Evolutionary conservation across 495 filamentous ascomycete species (phyloP).

Genomic region (Patellaria atrata): DNA sequence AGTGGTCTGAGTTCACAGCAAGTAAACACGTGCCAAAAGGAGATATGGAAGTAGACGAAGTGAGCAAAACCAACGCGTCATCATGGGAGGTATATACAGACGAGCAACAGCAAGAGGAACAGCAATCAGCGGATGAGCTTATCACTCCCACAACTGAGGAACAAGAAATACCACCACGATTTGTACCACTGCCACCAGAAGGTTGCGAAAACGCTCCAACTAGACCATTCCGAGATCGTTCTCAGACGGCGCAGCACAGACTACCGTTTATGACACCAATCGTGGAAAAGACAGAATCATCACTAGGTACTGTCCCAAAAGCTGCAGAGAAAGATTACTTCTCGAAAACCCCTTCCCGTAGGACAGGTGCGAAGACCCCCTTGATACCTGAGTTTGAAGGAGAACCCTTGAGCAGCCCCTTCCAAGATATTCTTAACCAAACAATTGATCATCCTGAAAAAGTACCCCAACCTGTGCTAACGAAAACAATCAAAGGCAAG

Average conservation of each 20-base stretch:
- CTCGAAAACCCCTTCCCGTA: conserved; percentile 61
- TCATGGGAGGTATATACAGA: not conserved
- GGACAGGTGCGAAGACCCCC: conserved; percentile 29
- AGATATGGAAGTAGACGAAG: conserved; percentile 22
- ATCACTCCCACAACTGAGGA: conserved; percentile 31
- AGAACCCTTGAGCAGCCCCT: conserved; percentile 52
- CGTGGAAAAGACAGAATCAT: conserved; percentile 84
- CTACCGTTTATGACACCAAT: conserved; percentile 98
- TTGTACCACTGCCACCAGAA: conserved; percentile 62
- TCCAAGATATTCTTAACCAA: conserved; percentile 44
- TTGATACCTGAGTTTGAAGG: conserved; percentile 34
- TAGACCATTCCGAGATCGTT: conserved; percentile 60
- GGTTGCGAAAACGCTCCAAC: conserved; percentile 66
- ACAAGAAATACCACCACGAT: conserved; percentile 31
- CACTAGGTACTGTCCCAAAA: conserved; percentile 48
- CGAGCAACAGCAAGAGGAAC: conserved; percentile 5
- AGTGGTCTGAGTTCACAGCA: conserved; percentile 76
- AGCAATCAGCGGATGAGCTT: conserved; percentile 11
- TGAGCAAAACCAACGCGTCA: conserved; percentile 13
- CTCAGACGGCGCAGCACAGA: conserved; percentile 64
- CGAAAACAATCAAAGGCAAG: conserved; percentile 18
- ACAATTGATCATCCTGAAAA: conserved; percentile 22
- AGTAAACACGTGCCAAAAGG: conserved; percentile 52
- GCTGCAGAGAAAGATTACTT: conserved; percentile 39
- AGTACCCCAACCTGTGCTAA: conserved; percentile 34